Percentiles rank a stretch among this genome's conserved stretches.
Conservation (phyloP, 2,329 filamentous ascomycete species). For the Alternaria ethzedia region DNA sequence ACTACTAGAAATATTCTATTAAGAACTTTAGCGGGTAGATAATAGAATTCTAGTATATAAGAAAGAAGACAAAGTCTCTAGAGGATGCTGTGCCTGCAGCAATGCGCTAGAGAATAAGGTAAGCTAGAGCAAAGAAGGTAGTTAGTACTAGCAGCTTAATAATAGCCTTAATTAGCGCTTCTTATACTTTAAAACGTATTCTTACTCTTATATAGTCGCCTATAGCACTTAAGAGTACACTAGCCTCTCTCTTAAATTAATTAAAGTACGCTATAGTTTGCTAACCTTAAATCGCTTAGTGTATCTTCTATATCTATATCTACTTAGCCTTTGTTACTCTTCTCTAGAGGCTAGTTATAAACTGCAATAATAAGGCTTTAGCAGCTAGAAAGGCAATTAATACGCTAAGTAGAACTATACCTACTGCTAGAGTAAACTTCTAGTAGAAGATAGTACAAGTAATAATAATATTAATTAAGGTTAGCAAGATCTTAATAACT, state of each 20-base stretch:
- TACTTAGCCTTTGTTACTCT: slow-evolving; percentile 3
- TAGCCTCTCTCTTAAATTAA: neutral
- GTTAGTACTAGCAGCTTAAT: slow-evolving; percentile 12
- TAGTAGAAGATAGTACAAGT: neutral
- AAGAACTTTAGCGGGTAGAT: slow-evolving; percentile 43
- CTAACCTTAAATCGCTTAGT: slow-evolving; percentile 50
- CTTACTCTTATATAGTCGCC: neutral
- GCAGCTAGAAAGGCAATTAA: neutral
- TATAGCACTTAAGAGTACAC: neutral
- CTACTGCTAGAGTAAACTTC: neutral
- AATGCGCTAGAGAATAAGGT: slow-evolving; percentile 54
- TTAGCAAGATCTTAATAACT: neutral
- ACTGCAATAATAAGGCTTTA: neutral
- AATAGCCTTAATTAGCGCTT: slow-evolving; percentile 1
- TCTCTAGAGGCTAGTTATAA: neutral
- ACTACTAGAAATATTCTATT: slow-evolving; percentile 41
- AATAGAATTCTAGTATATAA: slow-evolving; percentile 34
- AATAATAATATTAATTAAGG: neutral
- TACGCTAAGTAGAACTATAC: neutral
- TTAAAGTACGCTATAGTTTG: slow-evolving; percentile 62
- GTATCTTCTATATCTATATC: slow-evolving; percentile 12
- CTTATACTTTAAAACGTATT: neutral
- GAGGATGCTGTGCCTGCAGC: slow-evolving; percentile 55
- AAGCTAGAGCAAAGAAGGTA: slow-evolving; percentile 50
- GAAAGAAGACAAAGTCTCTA: slow-evolving; percentile 49